These are phyloP conservation scores for Lachnellula cervina DNA, from an alignment of 2,329 filamentous ascomycete genomes.

Conservation along the genomic window DNA sequence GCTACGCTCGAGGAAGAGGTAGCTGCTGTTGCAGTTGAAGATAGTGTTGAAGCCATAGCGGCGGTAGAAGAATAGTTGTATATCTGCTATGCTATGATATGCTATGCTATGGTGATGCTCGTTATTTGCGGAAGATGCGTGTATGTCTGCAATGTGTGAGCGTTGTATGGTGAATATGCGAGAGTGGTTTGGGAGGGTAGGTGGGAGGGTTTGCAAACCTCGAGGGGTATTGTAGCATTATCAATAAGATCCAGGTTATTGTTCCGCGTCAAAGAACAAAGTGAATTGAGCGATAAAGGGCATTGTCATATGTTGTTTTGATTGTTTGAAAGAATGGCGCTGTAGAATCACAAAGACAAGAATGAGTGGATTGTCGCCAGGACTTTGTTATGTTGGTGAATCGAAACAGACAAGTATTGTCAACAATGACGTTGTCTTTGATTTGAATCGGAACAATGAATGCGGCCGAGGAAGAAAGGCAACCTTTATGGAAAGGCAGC, in stretches of 20 bases:
- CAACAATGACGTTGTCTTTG: background rate
- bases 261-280: conserved; percentile 16
- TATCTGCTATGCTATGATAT: background rate
- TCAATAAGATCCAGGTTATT: conserved; percentile 11
- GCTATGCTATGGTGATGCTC: background rate
- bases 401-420: background rate
- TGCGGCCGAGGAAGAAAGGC: background rate
- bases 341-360: conserved; percentile 3
- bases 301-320: conserved; percentile 20
- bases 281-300: conserved; percentile 10
- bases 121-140: background rate
- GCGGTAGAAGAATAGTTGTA: background rate
- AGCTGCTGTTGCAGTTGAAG: conserved; percentile 8
- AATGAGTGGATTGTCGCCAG: conserved; percentile 8
- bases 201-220: conserved; percentile 2
- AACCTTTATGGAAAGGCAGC: no score
- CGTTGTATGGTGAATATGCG: background rate
- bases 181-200: background rate
- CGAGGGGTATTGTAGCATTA: background rate
- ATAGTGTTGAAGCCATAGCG: conserved; percentile 10
- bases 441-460: background rate
- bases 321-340: conserved; percentile 1
- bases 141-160: background rate
- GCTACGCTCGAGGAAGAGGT: conserved; percentile 46
- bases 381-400: background rate